These are phyloP conservation scores for Irpex sp. DNA, from an alignment of 1,284 basidiomycete species.

Conservation along the genomic window DNA sequence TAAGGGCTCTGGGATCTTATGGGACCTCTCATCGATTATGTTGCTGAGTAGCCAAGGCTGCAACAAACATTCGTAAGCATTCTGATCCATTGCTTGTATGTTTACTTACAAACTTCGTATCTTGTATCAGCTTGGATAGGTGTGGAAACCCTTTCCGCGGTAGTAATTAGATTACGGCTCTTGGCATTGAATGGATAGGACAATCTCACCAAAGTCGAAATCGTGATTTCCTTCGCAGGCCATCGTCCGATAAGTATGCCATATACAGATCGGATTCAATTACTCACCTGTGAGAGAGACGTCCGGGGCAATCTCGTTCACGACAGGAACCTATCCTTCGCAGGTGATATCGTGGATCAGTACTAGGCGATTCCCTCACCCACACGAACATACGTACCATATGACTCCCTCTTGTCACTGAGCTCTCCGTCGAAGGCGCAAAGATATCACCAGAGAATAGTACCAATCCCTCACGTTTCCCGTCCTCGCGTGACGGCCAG, in stretches of 20 bases:
- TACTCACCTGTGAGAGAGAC: constrained; percentile 59
- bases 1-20: constrained; percentile 52
- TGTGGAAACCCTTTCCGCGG: constrained; percentile 68
- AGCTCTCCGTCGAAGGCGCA: constrained; percentile 82
- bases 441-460: constrained; percentile 91
- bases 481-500: constrained; percentile 49
- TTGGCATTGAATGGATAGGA: not conserved
- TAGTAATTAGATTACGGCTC: not conserved
- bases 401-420: constrained; percentile 87
- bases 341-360: not conserved
- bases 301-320: constrained; percentile 72
- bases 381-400: constrained; percentile 54
- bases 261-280: not conserved
- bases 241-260: not conserved
- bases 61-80: constrained; percentile 6
- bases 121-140: constrained; percentile 67
- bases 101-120: constrained; percentile 63
- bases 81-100: not conserved
- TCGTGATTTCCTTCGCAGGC: constrained; percentile 70
- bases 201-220: constrained; percentile 62
- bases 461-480: constrained; percentile 67
- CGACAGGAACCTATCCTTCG: constrained; percentile 64
- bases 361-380: not conserved
- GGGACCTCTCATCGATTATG: constrained; percentile 63
- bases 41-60: constrained; percentile 79